Conservation (phyloP, 805 yeast genomes). For the Pichia phayaonensis region DNA sequence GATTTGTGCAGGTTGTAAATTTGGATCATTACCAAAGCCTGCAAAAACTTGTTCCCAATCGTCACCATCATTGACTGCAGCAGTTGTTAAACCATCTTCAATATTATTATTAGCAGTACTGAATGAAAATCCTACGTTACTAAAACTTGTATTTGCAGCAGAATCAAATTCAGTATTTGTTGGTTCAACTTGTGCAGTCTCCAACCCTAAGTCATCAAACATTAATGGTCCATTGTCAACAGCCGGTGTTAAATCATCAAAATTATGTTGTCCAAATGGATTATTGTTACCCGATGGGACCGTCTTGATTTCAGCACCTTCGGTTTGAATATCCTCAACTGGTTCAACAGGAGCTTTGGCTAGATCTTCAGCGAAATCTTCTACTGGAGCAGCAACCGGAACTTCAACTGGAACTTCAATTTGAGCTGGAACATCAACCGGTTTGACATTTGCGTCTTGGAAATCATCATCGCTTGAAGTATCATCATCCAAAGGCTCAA, state of each 20-base stretch:
- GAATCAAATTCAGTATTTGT: conserved; percentile 19
- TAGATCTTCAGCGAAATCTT: neutral
- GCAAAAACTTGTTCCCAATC: conserved; percentile 96
- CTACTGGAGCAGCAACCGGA: neutral
- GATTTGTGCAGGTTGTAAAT: conserved; percentile 13
- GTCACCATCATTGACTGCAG: conserved; percentile 35
- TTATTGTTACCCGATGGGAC: neutral
- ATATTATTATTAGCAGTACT: conserved; percentile 9
- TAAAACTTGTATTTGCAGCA: neutral
- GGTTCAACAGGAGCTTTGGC: neutral
- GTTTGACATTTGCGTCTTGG: conserved; percentile 3
- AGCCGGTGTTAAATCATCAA: conserved; percentile 11
- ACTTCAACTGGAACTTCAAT: neutral
- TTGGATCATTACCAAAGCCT: conserved; percentile 61
- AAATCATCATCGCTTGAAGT: conserved; percentile 10
- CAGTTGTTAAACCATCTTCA: conserved; percentile 1
- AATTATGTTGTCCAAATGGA: conserved; percentile 11
- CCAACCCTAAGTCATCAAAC: conserved; percentile 31
- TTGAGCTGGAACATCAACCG: neutral
- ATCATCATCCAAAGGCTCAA: conserved; percentile 3
- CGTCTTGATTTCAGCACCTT: neutral
- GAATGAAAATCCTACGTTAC: conserved; percentile 21
- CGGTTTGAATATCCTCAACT: neutral
- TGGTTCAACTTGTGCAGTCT: conserved; percentile 24
- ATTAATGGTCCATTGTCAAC: conserved; percentile 11